Evolutionary conservation across 768 basidiomycete genomes (phyloP).

Genomic region (Collybia sp.): DNA sequence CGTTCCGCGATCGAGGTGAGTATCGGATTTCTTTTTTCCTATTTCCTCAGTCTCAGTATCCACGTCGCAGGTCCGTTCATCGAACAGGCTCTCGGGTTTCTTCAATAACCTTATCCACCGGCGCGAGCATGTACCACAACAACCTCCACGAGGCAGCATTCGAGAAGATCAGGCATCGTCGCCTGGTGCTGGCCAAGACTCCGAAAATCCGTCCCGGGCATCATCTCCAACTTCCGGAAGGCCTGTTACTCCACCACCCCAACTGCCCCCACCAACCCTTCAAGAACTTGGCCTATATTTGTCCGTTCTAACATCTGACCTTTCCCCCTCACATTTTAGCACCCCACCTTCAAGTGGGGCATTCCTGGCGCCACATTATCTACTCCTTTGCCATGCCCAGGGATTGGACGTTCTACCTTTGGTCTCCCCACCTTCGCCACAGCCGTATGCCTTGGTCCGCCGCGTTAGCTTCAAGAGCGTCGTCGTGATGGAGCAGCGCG

Average conservation of each 20-base stretch:
- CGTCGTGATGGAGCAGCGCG: conserved; percentile 91
- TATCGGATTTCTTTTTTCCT: conserved; percentile 2
- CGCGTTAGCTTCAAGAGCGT: conserved; percentile 80
- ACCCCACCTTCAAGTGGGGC: conserved; percentile 75
- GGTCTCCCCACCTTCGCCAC: conserved; percentile 63
- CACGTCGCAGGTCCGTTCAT: conserved; percentile 32
- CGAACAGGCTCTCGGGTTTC: conserved; percentile 82
- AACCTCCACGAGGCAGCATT: conserved; percentile 22
- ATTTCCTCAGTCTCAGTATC: conserved; percentile 1
- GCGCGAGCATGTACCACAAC: conserved; percentile 40
- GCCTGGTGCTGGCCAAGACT: conserved; percentile 17
- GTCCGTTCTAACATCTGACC: conserved; percentile 58
- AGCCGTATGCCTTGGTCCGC: conserved; percentile 79
- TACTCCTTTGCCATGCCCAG: conserved; percentile 81
- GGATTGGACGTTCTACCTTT: conserved; percentile 85
- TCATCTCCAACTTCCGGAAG: conserved; percentile 51
- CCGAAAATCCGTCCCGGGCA: conserved; percentile 40
- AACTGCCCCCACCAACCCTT: conserved; percentile 66
- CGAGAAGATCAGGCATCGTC: conserved; percentile 22
- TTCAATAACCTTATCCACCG: conserved; percentile 76
- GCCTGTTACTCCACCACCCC: conserved; percentile 68
- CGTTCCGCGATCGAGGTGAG: conserved; percentile 60
- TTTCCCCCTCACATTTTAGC: conserved; percentile 74
- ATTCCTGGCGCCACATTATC: conserved; percentile 76
- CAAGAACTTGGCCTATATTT: conserved; percentile 73